These are phyloP conservation scores for Artemisia annua DNA, from an alignment of 129 eudicot species.

Conservation along the genomic window DNA sequence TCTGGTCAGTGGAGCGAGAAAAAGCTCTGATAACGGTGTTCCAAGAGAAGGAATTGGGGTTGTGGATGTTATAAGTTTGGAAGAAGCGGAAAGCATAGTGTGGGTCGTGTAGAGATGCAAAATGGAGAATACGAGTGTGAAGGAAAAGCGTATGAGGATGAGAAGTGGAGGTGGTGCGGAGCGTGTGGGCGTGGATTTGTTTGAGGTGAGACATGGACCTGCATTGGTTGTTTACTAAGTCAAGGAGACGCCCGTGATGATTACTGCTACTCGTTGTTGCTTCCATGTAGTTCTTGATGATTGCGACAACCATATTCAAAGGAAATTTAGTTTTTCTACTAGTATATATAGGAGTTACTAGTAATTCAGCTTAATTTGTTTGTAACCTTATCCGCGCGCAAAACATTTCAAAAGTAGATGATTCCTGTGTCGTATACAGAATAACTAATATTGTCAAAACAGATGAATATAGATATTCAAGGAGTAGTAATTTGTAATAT, in stretches of 20 bases:
- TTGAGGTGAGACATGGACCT: constrained; percentile 63
- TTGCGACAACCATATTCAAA: constrained; percentile 1
- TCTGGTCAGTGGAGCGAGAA: constrained; percentile 44
- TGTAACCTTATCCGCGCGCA: no score
- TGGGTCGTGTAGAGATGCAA: constrained; percentile 59
- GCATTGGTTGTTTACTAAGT: constrained; percentile 48
- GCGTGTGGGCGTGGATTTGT: constrained; percentile 77
- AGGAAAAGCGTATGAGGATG: constrained; percentile 56
- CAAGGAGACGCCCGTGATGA: constrained; percentile 52
- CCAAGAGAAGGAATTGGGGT: constrained; percentile 72
- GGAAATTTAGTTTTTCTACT: background rate
- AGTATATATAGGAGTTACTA: no score
- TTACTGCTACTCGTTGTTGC: background rate
- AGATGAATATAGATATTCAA: no score
- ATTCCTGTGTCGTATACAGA: no score
- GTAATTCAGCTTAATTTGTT: no score
- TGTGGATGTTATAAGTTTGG: constrained; percentile 32
- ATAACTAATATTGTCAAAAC: no score
- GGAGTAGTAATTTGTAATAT: no score
- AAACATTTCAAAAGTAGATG: no score
- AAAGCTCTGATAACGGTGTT: constrained; percentile 76
- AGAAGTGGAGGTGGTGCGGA: constrained; percentile 54
- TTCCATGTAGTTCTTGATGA: background rate
- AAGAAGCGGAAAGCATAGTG: constrained; percentile 51
- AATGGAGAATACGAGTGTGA: constrained; percentile 57